phyloP scores from a whole-genome alignment of 495 filamentous ascomycete species.

The Xanthoparmelia taractica region DNA sequence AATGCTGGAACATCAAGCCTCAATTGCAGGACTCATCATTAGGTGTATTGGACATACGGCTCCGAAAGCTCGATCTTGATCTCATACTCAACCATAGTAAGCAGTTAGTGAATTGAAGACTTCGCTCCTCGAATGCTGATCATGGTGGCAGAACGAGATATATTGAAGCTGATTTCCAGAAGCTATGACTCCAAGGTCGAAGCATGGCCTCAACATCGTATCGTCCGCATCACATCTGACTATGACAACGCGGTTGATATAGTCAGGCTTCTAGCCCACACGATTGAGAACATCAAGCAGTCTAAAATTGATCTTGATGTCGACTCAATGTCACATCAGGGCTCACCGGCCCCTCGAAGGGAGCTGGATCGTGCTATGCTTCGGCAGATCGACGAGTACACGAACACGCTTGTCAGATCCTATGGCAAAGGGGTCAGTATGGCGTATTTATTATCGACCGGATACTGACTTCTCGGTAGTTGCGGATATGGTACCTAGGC shows the following conservation, averaged over 20 bases:
- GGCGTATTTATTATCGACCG: background rate
- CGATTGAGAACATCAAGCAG: constrained; percentile 32
- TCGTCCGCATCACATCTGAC: constrained; percentile 39
- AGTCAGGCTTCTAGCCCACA: constrained; percentile 36
- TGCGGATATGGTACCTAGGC: constrained; percentile 19
- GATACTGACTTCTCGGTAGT: background rate
- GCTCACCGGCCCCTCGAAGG: too few species aligned
- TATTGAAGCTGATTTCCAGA: constrained; percentile 38
- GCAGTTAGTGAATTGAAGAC: background rate
- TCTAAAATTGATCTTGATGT: constrained; percentile 15
- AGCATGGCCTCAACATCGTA: constrained; percentile 29
- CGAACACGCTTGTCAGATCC: constrained; percentile 15
- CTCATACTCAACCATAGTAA: constrained; percentile 24
- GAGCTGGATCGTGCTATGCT: constrained; percentile 3
- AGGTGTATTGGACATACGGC: constrained; percentile 38
- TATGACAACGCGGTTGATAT: constrained; percentile 35
- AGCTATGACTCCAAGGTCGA: constrained; percentile 40
- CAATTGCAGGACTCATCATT: constrained; percentile 27
- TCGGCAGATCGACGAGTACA: constrained; percentile 17
- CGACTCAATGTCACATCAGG: constrained; percentile 20
- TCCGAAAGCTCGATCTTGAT: constrained; percentile 23
- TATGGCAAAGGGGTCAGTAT: background rate
- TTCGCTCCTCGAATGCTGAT: constrained; percentile 29
- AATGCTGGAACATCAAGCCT: constrained; percentile 39
- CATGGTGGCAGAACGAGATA: constrained; percentile 32